Evolutionary conservation across 140 eudicot genomes (phyloP), one percentile per base, ranked within the genome.

Genomic region (Bidens hawaiensis): DNA sequence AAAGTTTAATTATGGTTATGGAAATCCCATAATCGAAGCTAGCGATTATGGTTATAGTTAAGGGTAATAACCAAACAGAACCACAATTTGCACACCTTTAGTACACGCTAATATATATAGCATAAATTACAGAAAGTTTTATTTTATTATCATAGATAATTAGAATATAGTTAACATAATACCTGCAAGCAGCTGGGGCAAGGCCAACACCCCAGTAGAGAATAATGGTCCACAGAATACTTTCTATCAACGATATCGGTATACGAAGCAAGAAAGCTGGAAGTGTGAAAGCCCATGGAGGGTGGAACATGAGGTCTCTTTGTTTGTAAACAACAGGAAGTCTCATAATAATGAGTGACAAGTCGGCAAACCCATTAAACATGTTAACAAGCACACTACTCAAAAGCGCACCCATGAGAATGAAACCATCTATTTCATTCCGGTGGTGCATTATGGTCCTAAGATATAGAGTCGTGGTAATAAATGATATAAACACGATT

Each of bases 241-340:
- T 76, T 61, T 87, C 95, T 15, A 76, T 48, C 12, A 81, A 15
- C 12, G 95, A 83, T 57, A 83, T 31, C 1, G 95, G 91, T 18
- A 86, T 75, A 11, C 81, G 68, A n/a, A 86, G 85, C 51, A 86
- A 68, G 79, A 81, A 74, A 33, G 87, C 72, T 10, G 91, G 95
- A 49, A 86, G 59, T 4, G 88, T 80, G 75, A 69, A 86, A 45
- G 91, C 85, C 95, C 95, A 86, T 15, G 95, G 67, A 17, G 91
- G 91, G 62, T 80, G 86, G 36, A 86, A 86, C 58, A 75, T 30
- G 34, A 64, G 61, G 50, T 80, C 91, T 64, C 91, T 64, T 58
- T 86, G 88, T 62, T 86, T 86, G 64, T 71, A 86, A 62, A 83
- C 76, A 28, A 86, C 84, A 0, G 95, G 88, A 72, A 86, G 91